Conservation (phyloP, 164 flowering plant species). For the Buxus sempervirens region DNA sequence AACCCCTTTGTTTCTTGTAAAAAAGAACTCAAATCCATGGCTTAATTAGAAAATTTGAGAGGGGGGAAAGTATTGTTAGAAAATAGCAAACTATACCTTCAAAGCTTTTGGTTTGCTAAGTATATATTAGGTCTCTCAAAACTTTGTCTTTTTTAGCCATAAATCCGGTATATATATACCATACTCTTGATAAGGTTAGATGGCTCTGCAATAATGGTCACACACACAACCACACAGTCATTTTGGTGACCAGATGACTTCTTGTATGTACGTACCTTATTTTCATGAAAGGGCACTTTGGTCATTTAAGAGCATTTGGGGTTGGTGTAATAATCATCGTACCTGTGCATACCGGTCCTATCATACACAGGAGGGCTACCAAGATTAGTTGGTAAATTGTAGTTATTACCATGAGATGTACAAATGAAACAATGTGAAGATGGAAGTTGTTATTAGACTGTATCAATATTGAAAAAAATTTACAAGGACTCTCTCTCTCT, state of each 20-base stretch:
- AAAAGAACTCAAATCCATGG: not conserved
- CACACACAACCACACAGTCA: not conserved
- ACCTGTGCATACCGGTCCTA: conserved; percentile 32
- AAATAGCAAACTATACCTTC: not conserved
- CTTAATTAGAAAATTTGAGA: no score
- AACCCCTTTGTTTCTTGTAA: not conserved
- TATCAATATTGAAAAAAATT: conserved; percentile 8
- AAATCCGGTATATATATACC: no score
- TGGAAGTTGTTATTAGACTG: conserved; percentile 23
- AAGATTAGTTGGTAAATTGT: conserved; percentile 27
- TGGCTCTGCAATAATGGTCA: conserved; percentile 10
- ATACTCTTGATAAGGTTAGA: not conserved
- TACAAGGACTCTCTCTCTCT: not conserved
- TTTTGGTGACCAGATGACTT: conserved; percentile 11
- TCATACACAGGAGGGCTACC: conserved; percentile 2
- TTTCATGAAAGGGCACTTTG: conserved; percentile 16
- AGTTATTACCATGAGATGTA: conserved; percentile 21
- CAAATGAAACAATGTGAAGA: conserved; percentile 14
- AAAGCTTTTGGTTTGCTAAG: not conserved
- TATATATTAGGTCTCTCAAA: conserved; percentile 6
- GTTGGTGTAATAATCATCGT: conserved; percentile 17
- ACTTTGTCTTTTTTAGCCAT: not conserved
- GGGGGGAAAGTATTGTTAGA: no score
- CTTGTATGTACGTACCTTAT: conserved; percentile 16
- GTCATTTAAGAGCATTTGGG: conserved; percentile 4